Evolutionary conservation across 2,329 filamentous ascomycete species (phyloP).

Genomic region (Microdochium bolleyi): DNA sequence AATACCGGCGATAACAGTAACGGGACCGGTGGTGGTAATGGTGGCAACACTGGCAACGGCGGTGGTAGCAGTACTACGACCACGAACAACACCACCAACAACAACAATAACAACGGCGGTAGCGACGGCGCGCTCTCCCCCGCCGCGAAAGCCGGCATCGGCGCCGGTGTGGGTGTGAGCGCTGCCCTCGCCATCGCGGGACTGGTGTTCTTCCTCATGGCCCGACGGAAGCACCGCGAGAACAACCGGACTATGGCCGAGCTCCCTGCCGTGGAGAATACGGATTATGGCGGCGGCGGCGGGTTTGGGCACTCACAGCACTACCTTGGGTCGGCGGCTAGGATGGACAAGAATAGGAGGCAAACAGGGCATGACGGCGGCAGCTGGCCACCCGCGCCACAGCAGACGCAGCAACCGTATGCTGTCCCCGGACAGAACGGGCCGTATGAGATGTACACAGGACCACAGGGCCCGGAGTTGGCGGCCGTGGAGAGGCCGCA

Average conservation of each 20-base stretch:
- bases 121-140: not conserved
- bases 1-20: not conserved
- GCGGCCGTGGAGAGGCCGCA: not conserved
- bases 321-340: not conserved
- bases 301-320: not conserved
- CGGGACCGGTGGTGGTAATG: not conserved
- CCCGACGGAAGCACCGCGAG: not conserved
- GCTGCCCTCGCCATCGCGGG: not conserved
- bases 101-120: too few species aligned
- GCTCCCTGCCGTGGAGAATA: not conserved
- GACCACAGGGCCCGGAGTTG: not conserved
- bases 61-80: too few species aligned
- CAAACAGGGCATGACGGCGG: not conserved
- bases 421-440: not conserved
- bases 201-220: not conserved
- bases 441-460: not conserved
- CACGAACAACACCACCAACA: too few species aligned
- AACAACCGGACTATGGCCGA: not conserved
- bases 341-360: not conserved
- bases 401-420: not conserved
- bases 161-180: constrained; percentile 1
- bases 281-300: not conserved
- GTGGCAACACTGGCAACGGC: too few species aligned
- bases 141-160: constrained; percentile 2
- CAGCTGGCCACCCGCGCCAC: not conserved